Evolutionary conservation across 345 rosid genomes (phyloP), one percentile per base, ranked within the genome.

Genomic region (Eucalyptus erythrocorys): DNA sequence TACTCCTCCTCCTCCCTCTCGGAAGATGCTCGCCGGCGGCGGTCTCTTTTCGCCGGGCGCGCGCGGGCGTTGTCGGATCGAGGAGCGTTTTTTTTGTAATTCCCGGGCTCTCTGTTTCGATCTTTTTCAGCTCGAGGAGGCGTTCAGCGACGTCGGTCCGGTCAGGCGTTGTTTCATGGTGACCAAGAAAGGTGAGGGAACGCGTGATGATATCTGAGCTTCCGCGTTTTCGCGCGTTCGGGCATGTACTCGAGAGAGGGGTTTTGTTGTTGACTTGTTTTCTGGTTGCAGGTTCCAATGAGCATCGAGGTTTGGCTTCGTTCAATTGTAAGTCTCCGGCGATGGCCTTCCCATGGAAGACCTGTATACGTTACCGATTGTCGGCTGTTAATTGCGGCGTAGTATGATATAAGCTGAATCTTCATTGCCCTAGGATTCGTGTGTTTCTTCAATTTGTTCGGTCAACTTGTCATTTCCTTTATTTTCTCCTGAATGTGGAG

Each of bases 91-190:
- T 21, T 21, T 19, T 59, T 27, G 57, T 68, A 2, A 68, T 4
- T 34, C 42, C 42, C 30, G 30, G 12, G 43, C 82, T 71, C 34
- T 47, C n/a, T 87, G 13, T 87, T 59, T 87, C 49, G 21, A 51
- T 53, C 53, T 10, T 24, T 55, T 76, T 88, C 91, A 98, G 99
- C 99, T 98, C 30, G 99, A 96, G 90, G 99, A 96, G 90, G 71
- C 96, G 24, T 96, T 97, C 53, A 93, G 99, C 87, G 98, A 96
- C 87, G 98, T 98, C 16, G 99, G 98, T 87, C 99, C 99, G 27
- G 93, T 98, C 90, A 91, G 99, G 94, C 94, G 95, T 53, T 96
- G 98, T 95, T 97, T 98, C 91, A 90, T 97, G 94, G 98, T 95
- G 85, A 90, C 99, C 15, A 93, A 93, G 87, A 98, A 97, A 90